phyloP scores from a whole-genome alignment of 257 asterid genomes.

The Nicotiana noctiflora region DNA sequence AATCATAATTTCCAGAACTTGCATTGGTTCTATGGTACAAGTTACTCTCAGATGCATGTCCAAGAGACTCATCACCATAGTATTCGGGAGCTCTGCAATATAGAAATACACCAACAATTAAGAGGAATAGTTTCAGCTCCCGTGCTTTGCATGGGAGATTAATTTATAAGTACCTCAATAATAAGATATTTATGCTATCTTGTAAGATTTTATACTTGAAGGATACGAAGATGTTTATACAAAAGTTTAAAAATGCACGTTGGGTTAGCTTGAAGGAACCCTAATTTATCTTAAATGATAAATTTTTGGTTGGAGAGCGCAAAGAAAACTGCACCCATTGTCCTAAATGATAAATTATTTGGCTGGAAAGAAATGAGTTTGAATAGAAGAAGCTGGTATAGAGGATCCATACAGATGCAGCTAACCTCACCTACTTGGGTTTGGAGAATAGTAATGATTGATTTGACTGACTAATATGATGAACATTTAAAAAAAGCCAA shows the following conservation, averaged over 20 bases:
- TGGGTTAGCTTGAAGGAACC: background rate
- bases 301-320: background rate
- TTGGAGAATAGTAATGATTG: background rate
- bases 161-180: background rate
- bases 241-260: background rate
- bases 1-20: conserved; percentile 42
- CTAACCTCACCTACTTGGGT: background rate
- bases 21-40: conserved; percentile 44
- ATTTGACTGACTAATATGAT: background rate
- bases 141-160: background rate
- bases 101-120: background rate
- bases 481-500: background rate
- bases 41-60: conserved; percentile 49
- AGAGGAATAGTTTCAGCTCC: background rate
- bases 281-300: background rate
- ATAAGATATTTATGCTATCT: background rate
- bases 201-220: no score
- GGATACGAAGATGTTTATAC: background rate
- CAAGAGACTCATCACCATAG: conserved; percentile 50
- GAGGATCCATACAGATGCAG: background rate
- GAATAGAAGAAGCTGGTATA: background rate
- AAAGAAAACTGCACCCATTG: background rate
- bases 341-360: background rate
- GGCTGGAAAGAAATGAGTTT: background rate
- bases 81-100: conserved; percentile 56